Conservation (phyloP, 768 basidiomycete species). For the Pleurotus salmoneostramineus region DNA sequence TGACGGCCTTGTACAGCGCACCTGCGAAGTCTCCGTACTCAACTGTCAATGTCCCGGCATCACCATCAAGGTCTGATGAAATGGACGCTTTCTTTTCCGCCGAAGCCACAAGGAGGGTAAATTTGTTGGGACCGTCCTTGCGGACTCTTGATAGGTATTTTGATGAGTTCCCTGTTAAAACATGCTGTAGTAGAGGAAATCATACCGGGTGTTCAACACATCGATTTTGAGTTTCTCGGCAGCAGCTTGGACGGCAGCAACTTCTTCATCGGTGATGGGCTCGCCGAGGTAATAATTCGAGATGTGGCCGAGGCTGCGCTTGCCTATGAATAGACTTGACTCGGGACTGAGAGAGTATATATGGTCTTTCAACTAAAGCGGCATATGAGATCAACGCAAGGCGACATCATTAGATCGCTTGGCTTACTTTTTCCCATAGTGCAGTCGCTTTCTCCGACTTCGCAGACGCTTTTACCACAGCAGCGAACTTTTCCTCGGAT, state of each 20-base stretch:
- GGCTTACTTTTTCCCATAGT: slow-evolving; percentile 60
- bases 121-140: slow-evolving; percentile 60
- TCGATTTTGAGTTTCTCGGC: slow-evolving; percentile 76
- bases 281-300: slow-evolving; percentile 86
- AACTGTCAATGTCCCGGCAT: slow-evolving; percentile 51
- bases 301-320: slow-evolving; percentile 70
- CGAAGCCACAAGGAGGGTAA: slow-evolving; percentile 75
- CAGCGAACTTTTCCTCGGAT: slow-evolving; percentile 54
- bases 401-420: background rate
- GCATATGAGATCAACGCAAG: background rate
- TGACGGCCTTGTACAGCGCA: slow-evolving; percentile 48
- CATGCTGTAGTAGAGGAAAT: background rate
- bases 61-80: slow-evolving; percentile 37
- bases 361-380: slow-evolving; percentile 59
- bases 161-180: no score
- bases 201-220: slow-evolving; percentile 77
- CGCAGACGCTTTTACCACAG: slow-evolving; percentile 56
- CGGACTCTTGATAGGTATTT: slow-evolving; percentile 44
- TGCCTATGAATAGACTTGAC: slow-evolving; percentile 70
- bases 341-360: slow-evolving; percentile 71
- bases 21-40: slow-evolving; percentile 75
- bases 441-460: slow-evolving; percentile 50
- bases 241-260: slow-evolving; percentile 67
- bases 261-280: slow-evolving; percentile 70
- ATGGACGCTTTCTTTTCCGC: slow-evolving; percentile 41